Base-by-base conservation (phyloP, 2,329 filamentous ascomycete species). In the Ophiosphaerella herpotricha region DNA sequence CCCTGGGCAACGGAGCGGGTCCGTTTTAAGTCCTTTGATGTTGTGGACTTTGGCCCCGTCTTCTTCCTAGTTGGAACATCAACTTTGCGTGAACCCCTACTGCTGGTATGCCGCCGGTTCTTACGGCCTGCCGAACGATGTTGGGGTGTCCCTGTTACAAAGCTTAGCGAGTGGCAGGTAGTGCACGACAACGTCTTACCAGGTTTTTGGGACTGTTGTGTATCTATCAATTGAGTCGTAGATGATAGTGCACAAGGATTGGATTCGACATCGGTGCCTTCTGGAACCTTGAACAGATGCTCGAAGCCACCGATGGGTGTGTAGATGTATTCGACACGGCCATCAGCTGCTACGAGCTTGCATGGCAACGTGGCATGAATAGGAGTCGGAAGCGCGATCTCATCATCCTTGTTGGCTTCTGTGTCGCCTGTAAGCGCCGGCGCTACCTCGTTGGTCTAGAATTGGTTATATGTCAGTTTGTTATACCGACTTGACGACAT, bases 231-330 rank as follows among this genome's bases (percentile, higher is more conserved):
- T 14, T 33, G 43, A 45, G 13, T 13, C 34, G 14, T 26, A 14
- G 24, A 5, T 4, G 4, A 13, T 4, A 32, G 26, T 26, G 39
- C 39, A 24, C n/a, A 5, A 2, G 24, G 29, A 24, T 23, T 49
- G 16, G 43, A 39, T 13, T 36, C 23, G 33, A 40, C 23, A 38
- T 48, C 35, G 3, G 39, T 31, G 18, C 26, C n/a, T 2, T 35
- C 46, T 13, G 42, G 31, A 2, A 51, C 46, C 23, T 43, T 54
- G 39, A 64, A 63, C 7, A 66, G 41, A 24, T 68, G 62, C 37
- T 67, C 65, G 32, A 64, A 66, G 32, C 65, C 65, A 6, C 50
- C 46, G 9, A 68, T 52, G 4, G 65, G 64, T 32, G 46, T 44
- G 41, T 60, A 62, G 21, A 60, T 52, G 32, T 57, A 51, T 33